phyloP scores from a whole-genome alignment of 148 eudicot species.

The Fagopyrum esculentum region DNA sequence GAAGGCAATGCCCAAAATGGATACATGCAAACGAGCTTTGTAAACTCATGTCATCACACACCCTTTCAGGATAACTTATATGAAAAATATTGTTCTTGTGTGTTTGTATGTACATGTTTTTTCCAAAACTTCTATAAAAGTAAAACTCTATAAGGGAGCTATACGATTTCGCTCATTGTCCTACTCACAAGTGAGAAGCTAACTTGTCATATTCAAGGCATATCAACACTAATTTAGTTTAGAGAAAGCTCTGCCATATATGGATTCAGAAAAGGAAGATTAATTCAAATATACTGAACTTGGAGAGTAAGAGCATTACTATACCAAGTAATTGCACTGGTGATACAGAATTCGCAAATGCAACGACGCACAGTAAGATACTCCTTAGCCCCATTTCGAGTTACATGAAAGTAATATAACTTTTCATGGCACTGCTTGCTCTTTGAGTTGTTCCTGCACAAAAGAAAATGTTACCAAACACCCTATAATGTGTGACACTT shows the following conservation, averaged over 20 bases:
- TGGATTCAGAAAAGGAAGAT: too few species aligned
- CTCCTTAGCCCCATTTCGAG: too few species aligned
- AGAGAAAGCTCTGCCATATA: too few species aligned
- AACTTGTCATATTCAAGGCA: too few species aligned
- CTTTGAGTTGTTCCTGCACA: constrained; percentile 74
- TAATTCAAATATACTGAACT: too few species aligned
- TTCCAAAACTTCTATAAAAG: background rate
- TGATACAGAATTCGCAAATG: too few species aligned
- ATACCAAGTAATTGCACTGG: too few species aligned
- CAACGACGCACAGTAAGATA: too few species aligned
- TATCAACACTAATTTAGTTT: too few species aligned
- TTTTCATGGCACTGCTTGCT: constrained; percentile 43
- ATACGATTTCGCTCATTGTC: background rate
- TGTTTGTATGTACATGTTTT: background rate
- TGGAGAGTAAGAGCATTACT: too few species aligned
- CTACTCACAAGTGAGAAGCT: background rate
- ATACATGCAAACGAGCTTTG: background rate
- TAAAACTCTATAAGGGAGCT: background rate
- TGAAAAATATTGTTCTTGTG: background rate
- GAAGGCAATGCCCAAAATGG: background rate
- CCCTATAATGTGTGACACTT: too few species aligned
- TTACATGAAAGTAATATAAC: too few species aligned
- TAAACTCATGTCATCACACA: background rate
- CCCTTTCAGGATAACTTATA: background rate
- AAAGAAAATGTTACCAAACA: background rate